A percentile compares a stretch with the other conserved stretches of the same genome.
Evolutionary conservation across 495 filamentous ascomycete species (phyloP).

Genomic region (Aspergillus hancockii): DNA sequence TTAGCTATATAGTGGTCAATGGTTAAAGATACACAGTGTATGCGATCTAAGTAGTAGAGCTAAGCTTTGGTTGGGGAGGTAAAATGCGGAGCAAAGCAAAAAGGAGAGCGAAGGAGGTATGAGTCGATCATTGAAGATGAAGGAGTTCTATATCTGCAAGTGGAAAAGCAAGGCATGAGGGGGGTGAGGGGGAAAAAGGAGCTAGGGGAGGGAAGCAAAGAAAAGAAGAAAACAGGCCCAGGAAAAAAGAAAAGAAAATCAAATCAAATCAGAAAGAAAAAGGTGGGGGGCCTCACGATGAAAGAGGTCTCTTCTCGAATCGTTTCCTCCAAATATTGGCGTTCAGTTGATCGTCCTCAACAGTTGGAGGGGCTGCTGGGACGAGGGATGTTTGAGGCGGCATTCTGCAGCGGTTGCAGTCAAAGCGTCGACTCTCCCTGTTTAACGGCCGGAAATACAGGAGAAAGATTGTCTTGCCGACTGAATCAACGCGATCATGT

Average conservation of each 20-base stretch:
- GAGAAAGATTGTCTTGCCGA: constrained; percentile 26
- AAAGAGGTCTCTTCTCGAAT: constrained; percentile 22
- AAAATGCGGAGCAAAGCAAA: background rate
- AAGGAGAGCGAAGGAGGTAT: constrained; percentile 6
- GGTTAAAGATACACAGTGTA: background rate
- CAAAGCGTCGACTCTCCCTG: constrained; percentile 13
- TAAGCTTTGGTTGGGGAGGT: background rate
- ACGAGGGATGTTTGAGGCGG: constrained; percentile 13
- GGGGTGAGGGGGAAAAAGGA: constrained; percentile 5
- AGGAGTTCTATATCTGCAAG: background rate
- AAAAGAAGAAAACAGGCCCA: background rate
- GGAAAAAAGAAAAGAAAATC: background rate
- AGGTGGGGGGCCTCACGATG: constrained; percentile 21
- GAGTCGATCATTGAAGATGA: constrained; percentile 17
- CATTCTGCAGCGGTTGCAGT: constrained; percentile 17
- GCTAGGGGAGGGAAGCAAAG: background rate
- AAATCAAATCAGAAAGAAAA: constrained; percentile 1
- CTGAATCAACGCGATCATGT: constrained; percentile 25
- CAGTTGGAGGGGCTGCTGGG: constrained; percentile 13
- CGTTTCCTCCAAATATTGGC: constrained; percentile 23
- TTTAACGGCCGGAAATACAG: constrained; percentile 18
- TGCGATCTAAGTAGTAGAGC: background rate
- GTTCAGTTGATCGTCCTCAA: constrained; percentile 17
- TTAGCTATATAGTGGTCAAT: constrained; percentile 4
- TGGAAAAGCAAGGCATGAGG: background rate